These are phyloP conservation scores for Pichia sp. DNA, from an alignment of 1,139 yeast genomes.

Conservation along the genomic window DNA sequence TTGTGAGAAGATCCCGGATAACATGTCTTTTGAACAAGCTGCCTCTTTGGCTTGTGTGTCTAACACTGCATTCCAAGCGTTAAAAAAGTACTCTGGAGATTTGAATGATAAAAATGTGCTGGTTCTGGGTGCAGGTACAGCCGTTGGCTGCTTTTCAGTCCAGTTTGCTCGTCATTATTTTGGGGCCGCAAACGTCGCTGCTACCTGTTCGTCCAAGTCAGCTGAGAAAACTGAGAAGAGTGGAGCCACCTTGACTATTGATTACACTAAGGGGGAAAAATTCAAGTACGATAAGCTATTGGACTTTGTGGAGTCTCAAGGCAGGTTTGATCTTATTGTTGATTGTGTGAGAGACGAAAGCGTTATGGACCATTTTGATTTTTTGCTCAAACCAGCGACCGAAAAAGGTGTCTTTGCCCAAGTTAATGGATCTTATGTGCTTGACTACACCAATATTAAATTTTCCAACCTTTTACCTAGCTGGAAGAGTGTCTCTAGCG, in stretches of 20 bases:
- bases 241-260: slow-evolving; percentile 24
- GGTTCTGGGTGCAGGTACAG: slow-evolving; percentile 69
- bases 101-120: slow-evolving; percentile 36
- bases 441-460: slow-evolving; percentile 19
- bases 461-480: slow-evolving; percentile 14
- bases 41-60: slow-evolving; percentile 55
- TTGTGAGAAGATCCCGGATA: slow-evolving; percentile 44
- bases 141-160: slow-evolving; percentile 60
- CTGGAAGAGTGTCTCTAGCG: slow-evolving; percentile 1
- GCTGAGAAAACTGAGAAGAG: slow-evolving; percentile 12
- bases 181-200: slow-evolving; percentile 38
- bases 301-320: slow-evolving; percentile 34
- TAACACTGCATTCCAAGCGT: slow-evolving; percentile 23
- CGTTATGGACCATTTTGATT: slow-evolving; percentile 16
- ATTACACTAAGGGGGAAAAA: slow-evolving; percentile 29
- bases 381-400: slow-evolving; percentile 21
- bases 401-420: slow-evolving; percentile 34
- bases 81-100: slow-evolving; percentile 28
- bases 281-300: slow-evolving; percentile 33
- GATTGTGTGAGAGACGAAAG: slow-evolving; percentile 26
- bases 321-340: slow-evolving; percentile 39
- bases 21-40: slow-evolving; percentile 49
- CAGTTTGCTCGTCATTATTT: slow-evolving; percentile 52
- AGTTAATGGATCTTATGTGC: slow-evolving; percentile 34
- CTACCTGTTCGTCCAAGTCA: slow-evolving; percentile 38